Conservation (phyloP, 192 early-diverging fungal species). For the Entomortierella beljakovae region DNA sequence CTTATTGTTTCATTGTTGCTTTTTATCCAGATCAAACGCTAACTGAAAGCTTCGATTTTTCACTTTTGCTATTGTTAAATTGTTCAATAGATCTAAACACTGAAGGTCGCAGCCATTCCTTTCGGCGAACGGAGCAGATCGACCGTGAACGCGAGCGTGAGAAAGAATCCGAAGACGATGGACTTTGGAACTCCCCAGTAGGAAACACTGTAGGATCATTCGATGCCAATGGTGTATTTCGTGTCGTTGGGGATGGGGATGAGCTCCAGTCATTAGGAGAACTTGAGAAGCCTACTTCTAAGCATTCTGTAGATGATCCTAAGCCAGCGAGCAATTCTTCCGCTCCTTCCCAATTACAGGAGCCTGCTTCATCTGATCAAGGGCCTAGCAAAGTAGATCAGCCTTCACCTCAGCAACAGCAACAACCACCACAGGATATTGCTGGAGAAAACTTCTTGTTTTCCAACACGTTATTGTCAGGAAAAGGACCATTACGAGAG, state of each 20-base stretch:
- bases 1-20: background rate
- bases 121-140: conserved; percentile 39
- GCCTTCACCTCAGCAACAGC: conserved; percentile 10
- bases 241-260: conserved; percentile 61
- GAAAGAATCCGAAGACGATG: conserved; percentile 52
- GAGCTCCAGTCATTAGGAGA: conserved; percentile 52
- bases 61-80: background rate
- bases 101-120: conserved; percentile 42
- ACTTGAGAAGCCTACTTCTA: conserved; percentile 18
- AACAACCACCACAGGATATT: conserved; percentile 5
- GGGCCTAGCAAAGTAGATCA: conserved; percentile 16
- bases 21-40: no score
- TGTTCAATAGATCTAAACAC: conserved; percentile 34
- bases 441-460: conserved; percentile 7
- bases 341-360: conserved; percentile 5
- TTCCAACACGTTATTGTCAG: conserved; percentile 8
- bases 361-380: conserved; percentile 10
- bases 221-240: conserved; percentile 76
- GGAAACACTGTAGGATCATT: conserved; percentile 74
- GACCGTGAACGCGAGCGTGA: conserved; percentile 38
- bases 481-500: conserved; percentile 15
- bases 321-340: background rate
- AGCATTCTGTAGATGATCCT: background rate
- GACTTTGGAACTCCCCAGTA: conserved; percentile 63
- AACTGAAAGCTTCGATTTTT: background rate